Evolutionary conservation across 768 basidiomycete genomes (phyloP).

Genomic region (Lentinula sp.): DNA sequence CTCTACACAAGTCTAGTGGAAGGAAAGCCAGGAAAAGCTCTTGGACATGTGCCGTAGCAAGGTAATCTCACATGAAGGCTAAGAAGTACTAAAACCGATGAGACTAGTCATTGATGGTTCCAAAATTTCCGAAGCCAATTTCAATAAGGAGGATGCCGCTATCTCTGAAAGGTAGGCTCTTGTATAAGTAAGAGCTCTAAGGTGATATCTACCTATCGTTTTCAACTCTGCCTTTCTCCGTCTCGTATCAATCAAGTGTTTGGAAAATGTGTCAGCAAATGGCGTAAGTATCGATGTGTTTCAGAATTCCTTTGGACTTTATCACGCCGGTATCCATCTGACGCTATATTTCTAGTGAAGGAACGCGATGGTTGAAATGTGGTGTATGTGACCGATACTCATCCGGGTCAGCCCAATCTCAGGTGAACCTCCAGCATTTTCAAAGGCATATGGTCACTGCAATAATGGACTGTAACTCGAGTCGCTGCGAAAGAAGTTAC

Average conservation of each 20-base stretch:
- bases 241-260: too few species aligned
- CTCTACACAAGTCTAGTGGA: not conserved
- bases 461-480: conserved; percentile 68
- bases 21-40: not conserved
- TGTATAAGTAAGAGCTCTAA: not conserved
- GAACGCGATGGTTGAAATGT: conserved; percentile 69
- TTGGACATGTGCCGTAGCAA: not conserved
- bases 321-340: not conserved
- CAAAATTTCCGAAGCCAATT: not conserved
- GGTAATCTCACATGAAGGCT: not conserved
- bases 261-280: conserved; percentile 63
- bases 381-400: conserved; percentile 37
- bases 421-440: conserved; percentile 51
- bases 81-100: not conserved
- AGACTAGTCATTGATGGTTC: not conserved
- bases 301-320: not conserved
- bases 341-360: conserved; percentile 43
- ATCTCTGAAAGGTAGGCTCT: not conserved
- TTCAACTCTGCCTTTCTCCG: too few species aligned
- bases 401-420: not conserved
- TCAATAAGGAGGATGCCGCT: not conserved
- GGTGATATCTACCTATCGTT: too few species aligned
- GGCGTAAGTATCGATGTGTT: conserved; percentile 42
- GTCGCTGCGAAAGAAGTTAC: conserved; percentile 57
- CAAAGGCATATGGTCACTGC: conserved; percentile 70